phyloP scores from a whole-genome alignment of 306 rosid species.

The Clitoria ternatea region DNA sequence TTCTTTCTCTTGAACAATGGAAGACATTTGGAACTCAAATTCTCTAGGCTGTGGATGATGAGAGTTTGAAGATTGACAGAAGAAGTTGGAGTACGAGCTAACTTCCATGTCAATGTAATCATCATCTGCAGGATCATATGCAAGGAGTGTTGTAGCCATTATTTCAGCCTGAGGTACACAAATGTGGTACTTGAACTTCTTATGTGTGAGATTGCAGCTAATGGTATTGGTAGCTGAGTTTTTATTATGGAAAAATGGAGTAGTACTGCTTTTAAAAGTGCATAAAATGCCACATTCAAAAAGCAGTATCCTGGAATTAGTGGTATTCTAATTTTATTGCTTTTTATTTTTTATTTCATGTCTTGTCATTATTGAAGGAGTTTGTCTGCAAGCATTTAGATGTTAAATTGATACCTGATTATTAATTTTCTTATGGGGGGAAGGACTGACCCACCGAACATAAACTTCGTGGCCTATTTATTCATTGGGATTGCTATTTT shows the following conservation, averaged over 20 bases:
- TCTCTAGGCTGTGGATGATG: conserved; percentile 61
- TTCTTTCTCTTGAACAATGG: conserved; percentile 50
- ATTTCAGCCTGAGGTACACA: conserved; percentile 28
- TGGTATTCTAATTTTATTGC: conserved; percentile 14
- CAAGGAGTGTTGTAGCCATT: conserved; percentile 55
- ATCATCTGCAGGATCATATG: conserved; percentile 63
- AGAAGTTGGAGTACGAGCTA: conserved; percentile 53
- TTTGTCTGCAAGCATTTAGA: conserved; percentile 41
- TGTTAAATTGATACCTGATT: conserved; percentile 34
- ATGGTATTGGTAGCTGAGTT: conserved; percentile 31
- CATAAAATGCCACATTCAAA: conserved; percentile 23
- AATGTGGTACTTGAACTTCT: conserved; percentile 20
- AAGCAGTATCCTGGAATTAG: conserved; percentile 22
- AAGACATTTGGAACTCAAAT: conserved; percentile 96
- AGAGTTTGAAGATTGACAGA: conserved; percentile 42
- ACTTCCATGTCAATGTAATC: conserved; percentile 96
- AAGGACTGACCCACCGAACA: conserved; percentile 38
- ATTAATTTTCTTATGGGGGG: conserved; percentile 32
- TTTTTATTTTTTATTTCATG: conserved; percentile 6
- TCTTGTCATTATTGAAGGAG: conserved; percentile 32
- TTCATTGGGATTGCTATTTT: conserved; percentile 27
- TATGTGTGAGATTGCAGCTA: conserved; percentile 15
- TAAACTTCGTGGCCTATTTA: conserved; percentile 30
- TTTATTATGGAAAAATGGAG: conserved; percentile 40
- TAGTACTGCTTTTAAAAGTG: conserved; percentile 43